phyloP scores from a whole-genome alignment of 2,329 filamentous ascomycete genomes.

The Aureobasidium sp. region DNA sequence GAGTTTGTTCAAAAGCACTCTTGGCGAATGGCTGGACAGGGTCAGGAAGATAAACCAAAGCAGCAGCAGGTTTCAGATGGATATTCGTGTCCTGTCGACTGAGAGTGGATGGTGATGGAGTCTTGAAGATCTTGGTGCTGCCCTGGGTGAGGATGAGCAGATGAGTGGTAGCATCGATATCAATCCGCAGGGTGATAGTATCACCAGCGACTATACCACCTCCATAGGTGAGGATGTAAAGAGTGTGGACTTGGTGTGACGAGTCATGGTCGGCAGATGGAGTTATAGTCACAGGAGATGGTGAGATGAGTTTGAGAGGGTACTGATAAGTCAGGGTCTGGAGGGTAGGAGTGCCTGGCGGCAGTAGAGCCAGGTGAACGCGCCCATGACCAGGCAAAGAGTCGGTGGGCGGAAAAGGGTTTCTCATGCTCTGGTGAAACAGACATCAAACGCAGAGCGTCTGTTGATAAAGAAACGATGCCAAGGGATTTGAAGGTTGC shows the following conservation, averaged over 20 bases:
- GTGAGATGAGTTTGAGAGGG: conserved; percentile 86
- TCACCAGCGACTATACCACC: conserved; percentile 89
- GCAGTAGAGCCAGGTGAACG: conserved; percentile 64
- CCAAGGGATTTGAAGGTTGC: background rate
- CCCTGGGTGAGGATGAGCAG: conserved; percentile 59
- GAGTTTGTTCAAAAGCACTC: conserved; percentile 76
- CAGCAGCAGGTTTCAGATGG: conserved; percentile 38
- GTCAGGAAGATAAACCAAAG: conserved; percentile 66
- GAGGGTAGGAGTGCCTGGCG: conserved; percentile 62
- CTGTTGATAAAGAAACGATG: background rate
- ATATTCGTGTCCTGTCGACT: conserved; percentile 36
- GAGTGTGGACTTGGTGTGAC: conserved; percentile 47
- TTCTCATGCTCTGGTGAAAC: conserved; percentile 30
- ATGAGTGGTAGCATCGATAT: conserved; percentile 54
- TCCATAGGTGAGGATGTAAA: conserved; percentile 90
- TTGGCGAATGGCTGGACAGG: conserved; percentile 84
- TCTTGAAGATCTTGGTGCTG: conserved; percentile 94
- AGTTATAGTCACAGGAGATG: conserved; percentile 53
- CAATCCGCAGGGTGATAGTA: conserved; percentile 63
- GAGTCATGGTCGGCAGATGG: background rate
- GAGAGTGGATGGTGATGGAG: conserved; percentile 39
- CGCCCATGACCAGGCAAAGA: conserved; percentile 69
- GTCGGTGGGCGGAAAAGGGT: conserved; percentile 69
- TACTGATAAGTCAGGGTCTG: conserved; percentile 80
- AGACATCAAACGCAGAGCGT: background rate